Evolutionary conservation across 2,329 filamentous ascomycete species (phyloP), one percentile per base, ranked within the genome.

Genomic region (Colletotrichum nymphaeae): DNA sequence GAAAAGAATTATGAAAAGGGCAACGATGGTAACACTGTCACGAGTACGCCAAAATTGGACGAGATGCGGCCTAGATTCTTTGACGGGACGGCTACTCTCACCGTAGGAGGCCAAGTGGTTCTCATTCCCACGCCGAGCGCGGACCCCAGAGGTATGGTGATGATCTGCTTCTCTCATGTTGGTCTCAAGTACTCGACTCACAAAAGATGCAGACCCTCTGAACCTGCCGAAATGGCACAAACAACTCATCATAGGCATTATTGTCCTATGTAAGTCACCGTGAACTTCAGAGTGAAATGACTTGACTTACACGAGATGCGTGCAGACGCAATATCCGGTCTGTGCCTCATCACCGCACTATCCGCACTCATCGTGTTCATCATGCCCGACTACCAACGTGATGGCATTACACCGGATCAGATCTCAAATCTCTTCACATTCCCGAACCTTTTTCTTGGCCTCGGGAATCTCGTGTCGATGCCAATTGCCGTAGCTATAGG

Each of bases 401-500:
- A 68, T 12, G 63, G 72, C 22, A 73, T 75, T n/a, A 79, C 67
- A 12, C 53, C 19, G 1, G 57, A 60, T 46, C 72, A 72, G 35
- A 63, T 68, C 2, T 72, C 68, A 6, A 77, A 78, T 49, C 74
- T 82, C 22, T 77, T 81, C 76, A 83, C 80, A 1, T 81, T 78
- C 55, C 79, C 80, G 0, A 76, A 75, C 1, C 76, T 81, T 2
- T 78, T 79, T 56, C 75, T 77, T 68, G 78, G 78, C 16, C 63
- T 79, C 24, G 77, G 77, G 5, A 79, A 79, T 63, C 46, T 82
- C n/a, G 71, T 82, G 19, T 78, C 79, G n/a, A 81, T 83, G 79
- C 81, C 81, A 6, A 68, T 83, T n/a, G 77, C 79, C 7, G 73
- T 79, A 16, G 77, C 79, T 7, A 75, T 83, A 30, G 80, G 81